Percentiles rank a stretch among this genome's conserved stretches.
phyloP scores from a whole-genome alignment of 2,329 filamentous ascomycete genomes.

The Colletotrichum sp. region DNA sequence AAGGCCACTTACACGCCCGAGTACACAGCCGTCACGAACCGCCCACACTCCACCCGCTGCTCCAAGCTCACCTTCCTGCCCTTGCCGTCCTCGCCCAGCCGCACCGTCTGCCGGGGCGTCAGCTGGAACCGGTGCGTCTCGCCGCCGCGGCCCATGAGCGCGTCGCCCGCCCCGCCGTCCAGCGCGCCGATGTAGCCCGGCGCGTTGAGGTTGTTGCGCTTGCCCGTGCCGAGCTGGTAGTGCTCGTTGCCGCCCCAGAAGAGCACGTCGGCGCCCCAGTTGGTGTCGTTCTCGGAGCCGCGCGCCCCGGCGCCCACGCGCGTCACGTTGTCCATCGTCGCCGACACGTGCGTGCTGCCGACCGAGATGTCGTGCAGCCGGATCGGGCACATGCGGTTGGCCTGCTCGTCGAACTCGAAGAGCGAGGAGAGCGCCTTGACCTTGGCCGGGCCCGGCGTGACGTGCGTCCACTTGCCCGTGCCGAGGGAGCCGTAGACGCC shows the following conservation, averaged over 20 bases:
- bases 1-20: slow-evolving; percentile 56
- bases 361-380: slow-evolving; percentile 74
- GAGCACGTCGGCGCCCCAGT: slow-evolving; percentile 87
- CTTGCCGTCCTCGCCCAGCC: slow-evolving; percentile 60
- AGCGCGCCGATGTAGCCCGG: slow-evolving; percentile 82
- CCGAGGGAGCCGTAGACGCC: slow-evolving; percentile 86
- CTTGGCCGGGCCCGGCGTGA: slow-evolving; percentile 78
- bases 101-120: slow-evolving; percentile 75
- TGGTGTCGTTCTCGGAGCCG: slow-evolving; percentile 71
- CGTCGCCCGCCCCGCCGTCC: slow-evolving; percentile 66
- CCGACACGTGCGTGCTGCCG: slow-evolving; percentile 81
- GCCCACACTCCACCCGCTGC: slow-evolving; percentile 87
- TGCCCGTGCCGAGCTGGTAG: slow-evolving; percentile 92
- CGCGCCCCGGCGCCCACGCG: slow-evolving; percentile 60
- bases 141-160: slow-evolving; percentile 60
- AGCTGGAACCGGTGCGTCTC: slow-evolving; percentile 81
- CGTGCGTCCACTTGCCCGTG: slow-evolving; percentile 87
- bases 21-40: slow-evolving; percentile 83
- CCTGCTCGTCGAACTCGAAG: slow-evolving; percentile 83
- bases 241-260: slow-evolving; percentile 97
- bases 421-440: slow-evolving; percentile 84
- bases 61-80: slow-evolving; percentile 78
- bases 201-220: slow-evolving; percentile 77
- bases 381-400: slow-evolving; percentile 75
- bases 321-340: slow-evolving; percentile 83